Evolutionary conservation across 2,329 filamentous ascomycete species (phyloP).

Genomic region (Clarireedia paspali): DNA sequence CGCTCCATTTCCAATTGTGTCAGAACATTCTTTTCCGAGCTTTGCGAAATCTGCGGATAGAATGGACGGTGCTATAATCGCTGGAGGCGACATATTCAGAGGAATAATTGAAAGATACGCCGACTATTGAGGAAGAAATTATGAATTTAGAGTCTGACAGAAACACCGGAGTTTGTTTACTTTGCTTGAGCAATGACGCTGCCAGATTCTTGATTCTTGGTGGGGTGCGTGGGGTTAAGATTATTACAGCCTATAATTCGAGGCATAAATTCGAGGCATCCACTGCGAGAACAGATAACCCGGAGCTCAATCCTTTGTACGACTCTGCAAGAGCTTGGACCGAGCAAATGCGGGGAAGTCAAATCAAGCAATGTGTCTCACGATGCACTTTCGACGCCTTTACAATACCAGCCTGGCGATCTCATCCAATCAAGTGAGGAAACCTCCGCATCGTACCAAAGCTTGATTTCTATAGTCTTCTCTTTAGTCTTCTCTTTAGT

Average conservation of each 20-base stretch:
- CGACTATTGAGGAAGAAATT: neutral
- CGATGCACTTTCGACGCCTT: neutral
- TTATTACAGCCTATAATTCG: neutral
- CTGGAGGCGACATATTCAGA: constrained; percentile 67
- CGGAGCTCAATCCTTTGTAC: too few species aligned
- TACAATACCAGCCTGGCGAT: too few species aligned
- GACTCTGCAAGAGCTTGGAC: neutral
- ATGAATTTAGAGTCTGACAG: neutral
- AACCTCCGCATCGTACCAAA: neutral
- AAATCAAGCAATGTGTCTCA: neutral
- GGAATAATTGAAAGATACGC: neutral
- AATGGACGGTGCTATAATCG: constrained; percentile 97
- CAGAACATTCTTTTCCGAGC: constrained; percentile 77
- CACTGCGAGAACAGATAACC: too few species aligned
- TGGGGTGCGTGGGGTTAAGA: neutral
- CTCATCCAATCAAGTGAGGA: neutral
- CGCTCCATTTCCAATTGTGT: constrained; percentile 77
- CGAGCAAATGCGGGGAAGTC: constrained; percentile 1
- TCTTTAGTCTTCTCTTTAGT: neutral
- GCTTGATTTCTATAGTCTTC: neutral
- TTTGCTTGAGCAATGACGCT: neutral
- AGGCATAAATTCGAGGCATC: neutral
- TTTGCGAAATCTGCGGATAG: constrained; percentile 92
- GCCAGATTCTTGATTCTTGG: neutral
- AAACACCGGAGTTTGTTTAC: neutral